Evolutionary conservation across 352 stramenopile species (phyloP).

Genomic region (Hyaloperonospora brassicae): DNA sequence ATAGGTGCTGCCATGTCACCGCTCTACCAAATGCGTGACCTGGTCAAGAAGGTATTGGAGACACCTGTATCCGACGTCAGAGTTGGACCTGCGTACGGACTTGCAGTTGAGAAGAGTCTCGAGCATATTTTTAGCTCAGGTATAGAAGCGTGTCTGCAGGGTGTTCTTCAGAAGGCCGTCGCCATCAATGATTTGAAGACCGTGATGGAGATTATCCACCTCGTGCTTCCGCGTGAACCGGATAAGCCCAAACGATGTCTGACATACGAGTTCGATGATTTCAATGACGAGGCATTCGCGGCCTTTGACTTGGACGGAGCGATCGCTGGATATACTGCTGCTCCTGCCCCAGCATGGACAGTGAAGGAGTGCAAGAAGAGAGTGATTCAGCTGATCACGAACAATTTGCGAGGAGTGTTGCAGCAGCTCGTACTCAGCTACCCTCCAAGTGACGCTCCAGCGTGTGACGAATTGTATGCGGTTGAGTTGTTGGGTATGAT

Average conservation of each 20-base stretch:
- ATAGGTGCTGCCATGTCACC: conserved; percentile 31
- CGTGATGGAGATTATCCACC: conserved; percentile 48
- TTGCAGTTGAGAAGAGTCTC: conserved; percentile 33
- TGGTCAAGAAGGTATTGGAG: conserved; percentile 27
- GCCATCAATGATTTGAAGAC: conserved; percentile 31
- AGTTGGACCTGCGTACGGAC: conserved; percentile 12
- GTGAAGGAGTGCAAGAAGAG: conserved; percentile 23
- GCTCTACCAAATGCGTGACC: conserved; percentile 39
- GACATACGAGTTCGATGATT: conserved; percentile 46
- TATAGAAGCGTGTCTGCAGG: conserved; percentile 40
- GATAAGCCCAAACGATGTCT: conserved; percentile 26
- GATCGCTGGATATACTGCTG: conserved; percentile 2
- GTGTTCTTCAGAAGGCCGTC: conserved; percentile 27
- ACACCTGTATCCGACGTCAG: conserved; percentile 12
- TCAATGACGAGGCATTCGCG: conserved; percentile 32
- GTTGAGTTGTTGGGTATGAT: conserved; percentile 61
- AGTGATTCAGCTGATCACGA: conserved; percentile 23
- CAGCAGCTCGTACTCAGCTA: conserved; percentile 57
- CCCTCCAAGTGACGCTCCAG: conserved; percentile 18
- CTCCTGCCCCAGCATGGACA: conserved; percentile 11
- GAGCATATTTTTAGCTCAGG: conserved; percentile 36
- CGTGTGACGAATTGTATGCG: conserved; percentile 49
- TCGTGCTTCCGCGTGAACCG: conserved; percentile 28
- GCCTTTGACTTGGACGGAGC: conserved; percentile 36
- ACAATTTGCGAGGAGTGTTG: conserved; percentile 33